Percentiles rank a stretch among this genome's conserved stretches.
Evolutionary conservation across 2,329 filamentous ascomycete species (phyloP).

Genomic region (Diaporthe vaccinii): DNA sequence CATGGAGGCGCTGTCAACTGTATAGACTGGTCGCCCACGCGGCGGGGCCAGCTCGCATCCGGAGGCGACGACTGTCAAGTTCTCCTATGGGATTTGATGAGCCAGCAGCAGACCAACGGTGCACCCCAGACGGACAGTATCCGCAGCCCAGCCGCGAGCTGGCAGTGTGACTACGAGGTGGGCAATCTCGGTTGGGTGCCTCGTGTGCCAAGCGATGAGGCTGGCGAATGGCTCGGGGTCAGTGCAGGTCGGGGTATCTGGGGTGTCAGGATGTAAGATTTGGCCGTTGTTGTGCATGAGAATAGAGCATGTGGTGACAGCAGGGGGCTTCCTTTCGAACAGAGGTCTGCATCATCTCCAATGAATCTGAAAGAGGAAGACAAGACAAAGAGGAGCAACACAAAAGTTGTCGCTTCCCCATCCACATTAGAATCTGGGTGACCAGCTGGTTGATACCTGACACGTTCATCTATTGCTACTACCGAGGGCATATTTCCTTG

Average conservation of each 20-base stretch:
- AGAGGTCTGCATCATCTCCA: conserved; percentile 1
- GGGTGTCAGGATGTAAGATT: conserved; percentile 68
- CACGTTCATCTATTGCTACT: conserved; percentile 15
- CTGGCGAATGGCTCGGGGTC: conserved; percentile 87
- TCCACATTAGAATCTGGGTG: conserved; percentile 35
- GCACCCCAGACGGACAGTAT: conserved; percentile 66
- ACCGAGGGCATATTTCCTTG: background rate
- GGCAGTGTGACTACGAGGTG: conserved; percentile 90
- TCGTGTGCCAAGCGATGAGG: conserved; percentile 75
- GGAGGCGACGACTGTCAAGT: conserved; percentile 94
- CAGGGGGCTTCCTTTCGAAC: background rate
- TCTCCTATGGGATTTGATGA: conserved; percentile 93
- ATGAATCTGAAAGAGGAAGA: conserved; percentile 13
- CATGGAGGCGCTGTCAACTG: conserved; percentile 90
- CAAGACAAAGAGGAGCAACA: conserved; percentile 25
- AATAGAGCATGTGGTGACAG: background rate
- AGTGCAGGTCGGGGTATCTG: conserved; percentile 85
- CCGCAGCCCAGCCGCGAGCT: conserved; percentile 79
- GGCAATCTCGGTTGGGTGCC: conserved; percentile 89
- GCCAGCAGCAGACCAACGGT: conserved; percentile 64
- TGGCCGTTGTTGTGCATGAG: background rate
- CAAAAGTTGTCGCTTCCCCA: conserved; percentile 22
- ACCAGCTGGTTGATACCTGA: conserved; percentile 30
- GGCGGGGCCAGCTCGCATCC: conserved; percentile 89
- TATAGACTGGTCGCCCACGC: conserved; percentile 93